phyloP scores from a whole-genome alignment of 257 asterid species.

The Capsicum pubescens region DNA sequence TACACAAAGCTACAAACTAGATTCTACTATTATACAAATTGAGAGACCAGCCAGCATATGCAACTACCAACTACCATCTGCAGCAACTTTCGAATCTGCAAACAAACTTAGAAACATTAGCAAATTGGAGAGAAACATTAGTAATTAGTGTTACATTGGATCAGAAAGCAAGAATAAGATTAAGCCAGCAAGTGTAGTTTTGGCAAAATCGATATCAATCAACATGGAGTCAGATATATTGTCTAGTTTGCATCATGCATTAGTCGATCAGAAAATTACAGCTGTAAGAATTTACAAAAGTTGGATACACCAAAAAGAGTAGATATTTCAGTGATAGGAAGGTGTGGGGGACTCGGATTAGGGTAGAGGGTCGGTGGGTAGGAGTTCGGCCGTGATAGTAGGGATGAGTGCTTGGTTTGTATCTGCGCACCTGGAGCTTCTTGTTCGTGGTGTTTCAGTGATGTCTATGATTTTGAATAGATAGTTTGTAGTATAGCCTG shows the following conservation, averaged over 20 bases:
- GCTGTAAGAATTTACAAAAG: too few relatives aligned
- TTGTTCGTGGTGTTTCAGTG: too few relatives aligned
- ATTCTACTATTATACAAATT: constrained; percentile 11
- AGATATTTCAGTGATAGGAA: too few relatives aligned
- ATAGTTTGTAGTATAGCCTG: too few relatives aligned
- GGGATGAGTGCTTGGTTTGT: too few relatives aligned
- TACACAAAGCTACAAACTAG: constrained; percentile 15
- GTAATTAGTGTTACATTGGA: not conserved
- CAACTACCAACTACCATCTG: not conserved
- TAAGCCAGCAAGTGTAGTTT: not conserved
- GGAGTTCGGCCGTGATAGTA: too few relatives aligned
- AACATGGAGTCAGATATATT: not conserved
- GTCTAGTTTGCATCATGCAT: not conserved
- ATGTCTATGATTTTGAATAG: too few relatives aligned
- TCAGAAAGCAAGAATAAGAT: not conserved
- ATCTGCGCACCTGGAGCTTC: too few relatives aligned
- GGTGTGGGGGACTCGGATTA: too few relatives aligned
- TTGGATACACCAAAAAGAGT: too few relatives aligned
- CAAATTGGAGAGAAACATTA: not conserved
- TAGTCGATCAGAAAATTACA: too few relatives aligned
- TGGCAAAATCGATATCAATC: not conserved
- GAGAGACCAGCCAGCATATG: constrained; percentile 20
- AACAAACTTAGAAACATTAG: not conserved
- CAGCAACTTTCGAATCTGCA: constrained; percentile 22
- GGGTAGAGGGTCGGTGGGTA: too few relatives aligned